Evolutionary conservation across 306 rosid genomes (phyloP), one percentile per base, ranked within the genome.

Genomic region (Leucaena leucocephala): DNA sequence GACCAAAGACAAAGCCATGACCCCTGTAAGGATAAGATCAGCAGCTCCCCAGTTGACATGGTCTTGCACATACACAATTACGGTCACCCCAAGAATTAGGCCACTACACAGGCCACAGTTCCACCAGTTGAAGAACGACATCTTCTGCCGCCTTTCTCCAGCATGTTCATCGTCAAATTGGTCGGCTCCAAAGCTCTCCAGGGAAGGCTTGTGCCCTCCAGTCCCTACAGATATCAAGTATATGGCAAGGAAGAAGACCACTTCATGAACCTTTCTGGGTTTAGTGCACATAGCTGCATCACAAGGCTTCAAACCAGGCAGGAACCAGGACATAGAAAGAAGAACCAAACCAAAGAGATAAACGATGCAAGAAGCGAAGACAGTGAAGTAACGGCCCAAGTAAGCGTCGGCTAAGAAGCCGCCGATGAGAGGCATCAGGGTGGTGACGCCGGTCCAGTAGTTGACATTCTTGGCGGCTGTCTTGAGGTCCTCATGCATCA

Each of bases 41-140:
- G 93, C 93, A 67, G 54, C 84, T 3, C 98, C 97, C 97, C 98
- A 94, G 10, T 87, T 84, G 2, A 89, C 80, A 71, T 87, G 91
- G 48, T 94, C 97, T 76, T 94, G 94, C 16, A 92, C 84, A 21
- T 90, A 94, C n/a, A 94, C 97, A 75, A 94, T 78, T 19, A 94
- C 55, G 22, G 98, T 94, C 1, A 92, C 98, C 72, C 98, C 98
- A 5, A 89, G 42, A 22, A 94, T 42, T 43, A 94, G 86, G 17
- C 98, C 98, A 59, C 82, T 81, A 77, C 98, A 94, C 5, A 94
- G 89, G 3, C 88, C 91, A 85, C 87, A 88, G 74, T 76, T 94
- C 98, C 98, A 94, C 98, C 98, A 94, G 34, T 94, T 94, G 86
- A 94, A 94, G 77, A 82, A 94, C 3, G 98, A 90, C 98, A 94